These are phyloP conservation scores for Proliferodiscus dingleyae DNA, from an alignment of 2,329 filamentous ascomycete genomes.

Conservation along the genomic window DNA sequence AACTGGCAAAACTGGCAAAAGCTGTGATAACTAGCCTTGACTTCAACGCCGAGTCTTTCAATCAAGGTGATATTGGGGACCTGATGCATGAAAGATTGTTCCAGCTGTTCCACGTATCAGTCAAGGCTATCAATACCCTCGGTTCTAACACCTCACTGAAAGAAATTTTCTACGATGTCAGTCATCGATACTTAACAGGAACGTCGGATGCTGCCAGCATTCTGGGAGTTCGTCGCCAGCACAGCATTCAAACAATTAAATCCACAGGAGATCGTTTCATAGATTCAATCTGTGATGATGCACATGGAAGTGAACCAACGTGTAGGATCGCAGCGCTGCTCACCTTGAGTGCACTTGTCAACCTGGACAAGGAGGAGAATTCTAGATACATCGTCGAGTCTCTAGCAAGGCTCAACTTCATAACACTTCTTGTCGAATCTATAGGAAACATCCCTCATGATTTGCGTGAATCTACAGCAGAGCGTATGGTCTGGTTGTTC, in stretches of 20 bases:
- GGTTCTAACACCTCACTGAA: conserved; percentile 67
- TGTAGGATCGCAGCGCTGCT: conserved; percentile 84
- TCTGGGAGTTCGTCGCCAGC: conserved; percentile 40
- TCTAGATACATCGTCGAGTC: conserved; percentile 72
- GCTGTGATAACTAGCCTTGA: conserved; percentile 69
- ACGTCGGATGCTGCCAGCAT: conserved; percentile 53
- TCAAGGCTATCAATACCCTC: conserved; percentile 73
- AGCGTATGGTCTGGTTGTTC: conserved; percentile 41
- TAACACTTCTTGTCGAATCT: conserved; percentile 84
- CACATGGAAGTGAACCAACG: conserved; percentile 73
- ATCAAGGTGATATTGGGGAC: conserved; percentile 52
- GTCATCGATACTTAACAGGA: conserved; percentile 76
- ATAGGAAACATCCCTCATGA: conserved; percentile 74
- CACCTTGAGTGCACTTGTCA: conserved; percentile 73
- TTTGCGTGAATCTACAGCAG: conserved; percentile 52
- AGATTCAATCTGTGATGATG: conserved; percentile 87
- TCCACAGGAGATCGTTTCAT: conserved; percentile 77
- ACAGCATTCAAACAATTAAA: conserved; percentile 66
- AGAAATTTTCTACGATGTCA: conserved; percentile 85
- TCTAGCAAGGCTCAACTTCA: conserved; percentile 82
- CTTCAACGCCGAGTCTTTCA: conserved; percentile 41
- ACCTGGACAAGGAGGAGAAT: conserved; percentile 65
- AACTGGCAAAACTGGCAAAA: conserved; percentile 73
- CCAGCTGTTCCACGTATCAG: conserved; percentile 82
- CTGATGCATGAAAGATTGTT: conserved; percentile 84